Base-by-base conservation (phyloP, 1,284 basidiomycete species). In the Termitomyces sp. region DNA sequence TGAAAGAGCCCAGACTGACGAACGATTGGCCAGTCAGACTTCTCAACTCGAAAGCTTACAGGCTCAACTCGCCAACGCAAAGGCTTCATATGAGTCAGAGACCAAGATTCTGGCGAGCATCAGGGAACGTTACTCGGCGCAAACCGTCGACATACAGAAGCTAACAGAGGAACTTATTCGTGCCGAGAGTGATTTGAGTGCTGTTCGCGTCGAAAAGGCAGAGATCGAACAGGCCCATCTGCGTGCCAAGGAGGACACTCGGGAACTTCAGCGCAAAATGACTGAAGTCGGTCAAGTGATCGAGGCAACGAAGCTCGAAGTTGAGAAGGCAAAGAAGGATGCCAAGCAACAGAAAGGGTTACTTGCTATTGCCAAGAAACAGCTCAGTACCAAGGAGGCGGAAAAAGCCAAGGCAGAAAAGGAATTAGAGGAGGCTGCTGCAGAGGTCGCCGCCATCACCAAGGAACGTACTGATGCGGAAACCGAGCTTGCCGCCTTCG, bases 301-400 rank as follows among this genome's bases (percentile, higher is more conserved):
- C 40, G 83, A 87, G 42, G 68, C 72, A 7, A 68, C 90, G 51
- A 94, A 90, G 71, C 76, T 72, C 8, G 84, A 90, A 58, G 73
- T 94, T 39, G 97, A 98, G 68, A 95, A 92, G 73, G 69, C 84
- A 44, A 93, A 86, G 74, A 97, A 94, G 72, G 94, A 98, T 46
- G 91, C 91, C 0, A 88, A 97, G 66, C 93, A 97, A 67, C 94
- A 98, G 71, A 97, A 94, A 69, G 97, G 96, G 11, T 76, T 97
- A 53, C 78, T 95, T 13, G 93, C 94, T 3, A 97, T 99, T 66
- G 89, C 91, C 8, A 89, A 88, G 75, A 99, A 99, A 72, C 97
- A 99, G 72, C 75, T 99, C 19, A 82, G 80, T 13, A 84, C 89
- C 0, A 89, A 91, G 46, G 95, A 98, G 69, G 74, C 77, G 0